Conservation (phyloP, 805 yeast genomes). For the Saccharomycopsis capsularis region DNA sequence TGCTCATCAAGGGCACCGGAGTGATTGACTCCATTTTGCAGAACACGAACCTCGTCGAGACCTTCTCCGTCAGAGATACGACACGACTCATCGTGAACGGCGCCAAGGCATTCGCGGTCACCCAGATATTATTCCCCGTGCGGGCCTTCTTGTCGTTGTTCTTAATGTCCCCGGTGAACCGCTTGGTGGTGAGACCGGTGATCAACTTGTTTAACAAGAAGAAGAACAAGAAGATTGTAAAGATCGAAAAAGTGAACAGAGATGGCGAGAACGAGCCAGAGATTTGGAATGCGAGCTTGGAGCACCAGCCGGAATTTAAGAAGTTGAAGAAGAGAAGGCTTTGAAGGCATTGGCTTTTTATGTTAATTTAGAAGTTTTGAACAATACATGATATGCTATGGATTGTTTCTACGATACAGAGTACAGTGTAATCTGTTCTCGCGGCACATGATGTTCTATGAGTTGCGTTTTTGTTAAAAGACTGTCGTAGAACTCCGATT, state of each 20-base stretch:
- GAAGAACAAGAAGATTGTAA: background rate
- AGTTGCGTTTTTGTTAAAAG: no score
- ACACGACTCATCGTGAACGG: conserved; percentile 4
- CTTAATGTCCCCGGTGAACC: background rate
- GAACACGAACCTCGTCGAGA: background rate
- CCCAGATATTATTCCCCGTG: conserved; percentile 10
- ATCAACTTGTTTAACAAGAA: background rate
- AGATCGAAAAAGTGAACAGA: no score
- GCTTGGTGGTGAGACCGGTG: conserved; percentile 2
- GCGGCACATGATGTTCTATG: no score
- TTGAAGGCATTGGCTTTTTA: no score
- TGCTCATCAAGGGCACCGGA: conserved; percentile 6
- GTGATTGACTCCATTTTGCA: conserved; percentile 5
- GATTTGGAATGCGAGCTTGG: conserved; percentile 6
- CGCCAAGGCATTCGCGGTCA: conserved; percentile 8
- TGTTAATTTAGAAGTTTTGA: no score
- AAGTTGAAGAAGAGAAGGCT: conserved; percentile 14
- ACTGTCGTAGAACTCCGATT: no score
- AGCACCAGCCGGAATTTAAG: conserved; percentile 7
- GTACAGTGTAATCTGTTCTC: no score
- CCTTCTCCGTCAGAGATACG: conserved; percentile 1
- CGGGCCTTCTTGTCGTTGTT: conserved; percentile 8
- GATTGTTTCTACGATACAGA: no score
- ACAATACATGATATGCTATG: no score
- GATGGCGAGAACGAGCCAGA: background rate